Evolutionary conservation across 1,139 yeast species (phyloP), one percentile per base, ranked within the genome.

Genomic region (Kodamaea plutei): DNA sequence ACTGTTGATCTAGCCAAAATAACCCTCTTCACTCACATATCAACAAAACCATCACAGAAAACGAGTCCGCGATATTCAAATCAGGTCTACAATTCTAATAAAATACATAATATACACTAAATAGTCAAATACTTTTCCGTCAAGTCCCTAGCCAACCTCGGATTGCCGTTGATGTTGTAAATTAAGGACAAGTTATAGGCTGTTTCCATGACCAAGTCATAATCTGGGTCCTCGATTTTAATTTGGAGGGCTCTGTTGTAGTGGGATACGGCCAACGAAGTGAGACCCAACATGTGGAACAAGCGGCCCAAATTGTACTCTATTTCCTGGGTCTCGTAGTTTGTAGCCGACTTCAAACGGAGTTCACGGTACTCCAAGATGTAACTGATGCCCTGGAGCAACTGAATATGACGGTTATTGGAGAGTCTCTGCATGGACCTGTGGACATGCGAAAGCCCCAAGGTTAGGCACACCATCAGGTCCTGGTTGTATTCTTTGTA

Each of bases 401-500:
- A 66, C 50, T 89, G 96, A 35, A 83, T 68, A 48, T 89, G 96
- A 37, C 97, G 72, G 53, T 87, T 87, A 8, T 80, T 69, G 9
- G 95, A 80, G 35, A 85, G 76, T 41, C 99, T 68, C 55, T 91
- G 97, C 79, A 89, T 80, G 0, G 97, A 83, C 23, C 98, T 69
- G 47, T 89, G 96, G n/a, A 88, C 64, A 55, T 89, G 91, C 0
- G 89, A 78, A 24, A 91, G 58, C 0, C 93, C 96, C 31, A 85
- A 63, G 15, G 84, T 58, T 21, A 91, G 64, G 40, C 88, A 71
- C 2, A 91, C 63, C 65, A 85, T 75, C 1, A 96, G 95, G 41
- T 91, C 96, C 28, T 74, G 62, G 26, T 81, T 79, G 36, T 71
- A 74, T 15, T 69, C 69, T 55, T 62, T 76, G 57, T 76, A 84